These are phyloP conservation scores for Agrocybe praecox DNA, from an alignment of 768 basidiomycete genomes.

Conservation along the genomic window DNA sequence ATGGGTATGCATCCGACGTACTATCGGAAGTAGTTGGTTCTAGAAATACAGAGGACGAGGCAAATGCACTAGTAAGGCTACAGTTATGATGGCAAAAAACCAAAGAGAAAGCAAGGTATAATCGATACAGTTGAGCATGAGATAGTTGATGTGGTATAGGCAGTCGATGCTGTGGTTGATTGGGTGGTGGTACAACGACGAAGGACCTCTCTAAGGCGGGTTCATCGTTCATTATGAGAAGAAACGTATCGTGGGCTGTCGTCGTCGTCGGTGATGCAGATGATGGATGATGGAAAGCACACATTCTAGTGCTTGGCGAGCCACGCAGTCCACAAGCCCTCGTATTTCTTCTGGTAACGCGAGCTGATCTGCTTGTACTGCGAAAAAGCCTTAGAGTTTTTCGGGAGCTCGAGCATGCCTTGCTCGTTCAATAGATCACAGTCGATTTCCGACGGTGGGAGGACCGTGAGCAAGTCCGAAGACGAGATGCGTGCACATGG, in stretches of 20 bases:
- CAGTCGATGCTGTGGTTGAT: neutral
- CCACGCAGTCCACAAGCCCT: constrained; percentile 61
- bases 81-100: neutral
- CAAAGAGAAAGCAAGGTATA: constrained; percentile 1
- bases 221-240: neutral
- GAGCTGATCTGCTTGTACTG: constrained; percentile 58
- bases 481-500: constrained; percentile 65
- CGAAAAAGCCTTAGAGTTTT: constrained; percentile 46
- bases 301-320: constrained; percentile 24
- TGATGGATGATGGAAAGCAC: neutral
- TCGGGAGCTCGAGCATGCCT: constrained; percentile 70
- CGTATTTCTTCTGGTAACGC: constrained; percentile 55
- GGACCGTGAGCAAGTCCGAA: constrained; percentile 60
- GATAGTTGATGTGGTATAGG: neutral
- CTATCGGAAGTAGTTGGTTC: neutral
- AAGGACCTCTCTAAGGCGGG: neutral
- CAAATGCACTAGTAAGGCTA: constrained; percentile 16
- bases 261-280: too few relatives aligned
- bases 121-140: constrained; percentile 18
- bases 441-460: constrained; percentile 43
- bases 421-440: constrained; percentile 21
- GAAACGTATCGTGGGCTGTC: neutral
- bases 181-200: neutral
- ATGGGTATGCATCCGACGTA: neutral
- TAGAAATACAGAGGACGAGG: constrained; percentile 10